Conservation (phyloP, 345 rosid genomes). For the Pistacia vera region DNA sequence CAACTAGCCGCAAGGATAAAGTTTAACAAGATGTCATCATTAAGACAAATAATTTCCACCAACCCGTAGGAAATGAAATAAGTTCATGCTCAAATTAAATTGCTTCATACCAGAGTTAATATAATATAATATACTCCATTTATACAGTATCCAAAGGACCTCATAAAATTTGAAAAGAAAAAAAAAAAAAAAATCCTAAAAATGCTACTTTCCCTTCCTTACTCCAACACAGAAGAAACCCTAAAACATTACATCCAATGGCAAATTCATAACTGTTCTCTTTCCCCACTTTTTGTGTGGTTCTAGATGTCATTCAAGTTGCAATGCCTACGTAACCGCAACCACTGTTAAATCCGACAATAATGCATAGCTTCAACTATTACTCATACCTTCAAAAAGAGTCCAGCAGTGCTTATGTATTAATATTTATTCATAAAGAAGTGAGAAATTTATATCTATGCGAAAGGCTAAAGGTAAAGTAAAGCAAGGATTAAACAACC, state of each 20-base stretch:
- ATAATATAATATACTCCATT: no score
- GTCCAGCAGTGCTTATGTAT: not conserved
- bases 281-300: not conserved
- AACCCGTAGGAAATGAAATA: no score
- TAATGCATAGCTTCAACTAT: not conserved
- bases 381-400: not conserved
- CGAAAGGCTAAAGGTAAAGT: not conserved
- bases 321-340: not conserved
- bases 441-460: not conserved
- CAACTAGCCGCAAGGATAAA: no score
- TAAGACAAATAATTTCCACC: no score
- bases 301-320: conserved; percentile 9
- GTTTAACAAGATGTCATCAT: no score
- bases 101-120: no score
- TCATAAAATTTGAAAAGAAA: not conserved
- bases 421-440: not conserved
- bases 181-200: not conserved
- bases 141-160: not conserved
- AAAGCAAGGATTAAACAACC: not conserved
- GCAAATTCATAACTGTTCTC: not conserved
- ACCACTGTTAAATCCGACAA: not conserved
- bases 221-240: not conserved
- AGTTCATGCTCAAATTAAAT: no score
- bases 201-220: conserved; percentile 11
- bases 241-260: not conserved